Evolutionary conservation across 106 monocot species (phyloP).

Genomic region (Dendrobium chrysotoxum): DNA sequence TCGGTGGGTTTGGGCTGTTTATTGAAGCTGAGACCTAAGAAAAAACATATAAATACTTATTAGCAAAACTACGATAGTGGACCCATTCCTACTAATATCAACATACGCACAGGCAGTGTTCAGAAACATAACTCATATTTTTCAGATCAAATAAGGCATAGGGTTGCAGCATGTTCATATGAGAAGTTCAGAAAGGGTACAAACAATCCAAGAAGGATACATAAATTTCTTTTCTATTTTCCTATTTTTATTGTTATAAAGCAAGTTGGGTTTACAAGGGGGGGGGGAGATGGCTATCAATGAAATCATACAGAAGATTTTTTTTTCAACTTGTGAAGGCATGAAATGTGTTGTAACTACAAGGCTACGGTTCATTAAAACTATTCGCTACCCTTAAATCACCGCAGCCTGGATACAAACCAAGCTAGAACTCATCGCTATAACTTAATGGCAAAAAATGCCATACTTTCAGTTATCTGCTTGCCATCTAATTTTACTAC

Average conservation of each 20-base stretch:
- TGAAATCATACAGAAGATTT: too few relatives aligned
- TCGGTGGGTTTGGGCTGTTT: slow-evolving; percentile 38
- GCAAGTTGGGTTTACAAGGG: not conserved
- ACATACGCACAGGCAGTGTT: not conserved
- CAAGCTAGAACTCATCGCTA: too few relatives aligned
- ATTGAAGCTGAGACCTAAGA: slow-evolving; percentile 79
- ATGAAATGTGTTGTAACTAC: too few relatives aligned
- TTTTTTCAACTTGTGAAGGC: too few relatives aligned
- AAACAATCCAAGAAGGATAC: not conserved
- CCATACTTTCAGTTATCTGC: too few relatives aligned
- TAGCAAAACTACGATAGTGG: not conserved
- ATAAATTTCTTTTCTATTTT: not conserved
- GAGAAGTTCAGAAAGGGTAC: not conserved
- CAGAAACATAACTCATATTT: not conserved
- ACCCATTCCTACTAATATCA: not conserved
- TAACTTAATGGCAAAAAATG: too few relatives aligned
- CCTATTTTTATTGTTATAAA: not conserved
- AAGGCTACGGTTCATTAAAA: too few relatives aligned
- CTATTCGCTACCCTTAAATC: too few relatives aligned
- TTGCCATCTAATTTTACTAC: too few relatives aligned
- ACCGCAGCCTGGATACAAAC: too few relatives aligned
- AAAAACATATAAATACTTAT: slow-evolving; percentile 9
- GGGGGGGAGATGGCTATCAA: not conserved
- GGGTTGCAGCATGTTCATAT: not conserved
- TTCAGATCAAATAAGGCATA: not conserved